These are phyloP conservation scores for Casaregolazyma lundiana DNA, from an alignment of 1,139 yeast genomes.

Conservation along the genomic window DNA sequence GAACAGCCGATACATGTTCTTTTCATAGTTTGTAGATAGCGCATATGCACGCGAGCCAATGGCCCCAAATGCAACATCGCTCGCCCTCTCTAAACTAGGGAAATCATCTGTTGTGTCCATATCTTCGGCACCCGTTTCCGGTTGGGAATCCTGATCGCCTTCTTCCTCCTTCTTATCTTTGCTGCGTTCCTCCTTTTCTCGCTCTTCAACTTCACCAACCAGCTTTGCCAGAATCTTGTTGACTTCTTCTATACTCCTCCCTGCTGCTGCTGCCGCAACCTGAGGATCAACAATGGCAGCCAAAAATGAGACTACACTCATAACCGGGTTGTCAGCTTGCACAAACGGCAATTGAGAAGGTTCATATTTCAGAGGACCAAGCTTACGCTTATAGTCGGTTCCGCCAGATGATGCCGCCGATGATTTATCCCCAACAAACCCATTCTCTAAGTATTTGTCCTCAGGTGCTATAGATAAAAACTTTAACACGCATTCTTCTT, in stretches of 20 bases:
- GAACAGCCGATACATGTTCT: conserved; percentile 46
- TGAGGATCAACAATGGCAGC: conserved; percentile 85
- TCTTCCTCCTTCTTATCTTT: conserved; percentile 15
- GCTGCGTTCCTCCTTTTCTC: conserved; percentile 8
- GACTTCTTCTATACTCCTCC: conserved; percentile 40
- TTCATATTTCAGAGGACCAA: conserved; percentile 78
- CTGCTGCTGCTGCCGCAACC: conserved; percentile 74
- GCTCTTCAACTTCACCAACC: conserved; percentile 19
- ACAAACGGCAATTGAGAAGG: conserved; percentile 68
- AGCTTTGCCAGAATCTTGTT: conserved; percentile 36
- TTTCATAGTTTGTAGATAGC: conserved; percentile 76
- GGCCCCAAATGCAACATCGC: conserved; percentile 31
- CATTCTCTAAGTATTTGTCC: conserved; percentile 54
- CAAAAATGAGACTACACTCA: conserved; percentile 83
- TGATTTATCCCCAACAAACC: conserved; percentile 5
- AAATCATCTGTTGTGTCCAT: conserved; percentile 9
- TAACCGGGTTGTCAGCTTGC: conserved; percentile 84
- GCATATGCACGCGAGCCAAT: conserved; percentile 81
- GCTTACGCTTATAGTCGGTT: conserved; percentile 36
- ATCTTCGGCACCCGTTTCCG: conserved; percentile 15
- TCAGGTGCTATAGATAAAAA: conserved; percentile 84
- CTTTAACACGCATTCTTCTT: conserved; percentile 76
- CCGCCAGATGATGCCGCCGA: background rate
- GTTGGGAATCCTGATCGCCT: conserved; percentile 11
- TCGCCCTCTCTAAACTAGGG: conserved; percentile 18